These are phyloP conservation scores for Ceratocystis ficicola DNA, from an alignment of 2,329 filamentous ascomycete genomes.

Conservation along the genomic window DNA sequence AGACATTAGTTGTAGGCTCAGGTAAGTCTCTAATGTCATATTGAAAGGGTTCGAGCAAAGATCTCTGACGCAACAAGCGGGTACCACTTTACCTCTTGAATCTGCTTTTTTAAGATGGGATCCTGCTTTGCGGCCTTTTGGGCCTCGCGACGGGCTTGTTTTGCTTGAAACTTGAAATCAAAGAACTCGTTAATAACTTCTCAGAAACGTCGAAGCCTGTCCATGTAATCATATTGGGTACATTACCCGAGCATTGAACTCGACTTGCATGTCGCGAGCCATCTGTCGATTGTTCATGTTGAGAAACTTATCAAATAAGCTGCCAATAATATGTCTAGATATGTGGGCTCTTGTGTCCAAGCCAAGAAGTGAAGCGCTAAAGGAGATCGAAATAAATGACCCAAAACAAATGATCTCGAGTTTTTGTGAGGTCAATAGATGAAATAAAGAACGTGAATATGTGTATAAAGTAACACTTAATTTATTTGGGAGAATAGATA, in stretches of 20 bases:
- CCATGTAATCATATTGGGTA: not conserved
- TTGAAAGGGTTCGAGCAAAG: not conserved
- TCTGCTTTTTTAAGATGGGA: conserved; percentile 49
- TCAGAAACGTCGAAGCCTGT: too few species aligned
- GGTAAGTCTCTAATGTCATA: not conserved
- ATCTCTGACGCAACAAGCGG: not conserved
- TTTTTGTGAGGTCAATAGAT: too few species aligned
- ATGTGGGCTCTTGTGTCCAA: too few species aligned
- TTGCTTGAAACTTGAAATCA: conserved; percentile 42
- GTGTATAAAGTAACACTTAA: not conserved
- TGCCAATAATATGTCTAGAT: too few species aligned
- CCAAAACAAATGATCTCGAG: too few species aligned
- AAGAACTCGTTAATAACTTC: not conserved
- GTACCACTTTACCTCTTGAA: conserved; percentile 36
- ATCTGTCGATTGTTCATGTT: conserved; percentile 48
- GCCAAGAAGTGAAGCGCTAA: too few species aligned
- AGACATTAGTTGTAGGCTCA: not conserved
- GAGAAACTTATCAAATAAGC: conserved; percentile 17
- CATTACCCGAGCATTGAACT: conserved; percentile 47
- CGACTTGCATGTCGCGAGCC: conserved; percentile 49
- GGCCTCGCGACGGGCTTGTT: conserved; percentile 49
- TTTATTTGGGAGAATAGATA: not conserved
- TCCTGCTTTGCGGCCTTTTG: conserved; percentile 50
- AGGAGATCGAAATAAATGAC: too few species aligned
- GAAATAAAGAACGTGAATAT: not conserved